Evolutionary conservation across 176 grass and related monocot species (phyloP).

Genomic region (Saccharum spontaneum): DNA sequence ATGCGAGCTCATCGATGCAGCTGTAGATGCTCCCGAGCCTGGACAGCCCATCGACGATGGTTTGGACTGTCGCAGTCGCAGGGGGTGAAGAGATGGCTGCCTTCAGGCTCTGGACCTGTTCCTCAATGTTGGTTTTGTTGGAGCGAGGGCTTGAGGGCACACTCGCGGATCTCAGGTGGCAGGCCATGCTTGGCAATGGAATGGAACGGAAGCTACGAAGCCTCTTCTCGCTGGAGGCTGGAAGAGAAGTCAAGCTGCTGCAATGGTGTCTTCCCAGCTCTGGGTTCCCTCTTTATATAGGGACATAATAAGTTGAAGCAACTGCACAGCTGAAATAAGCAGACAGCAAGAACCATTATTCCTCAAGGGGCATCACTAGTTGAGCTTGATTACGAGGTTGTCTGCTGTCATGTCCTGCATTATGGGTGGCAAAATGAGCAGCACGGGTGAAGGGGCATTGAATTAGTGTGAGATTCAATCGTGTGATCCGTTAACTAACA

Average conservation of each 20-base stretch:
- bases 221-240: neutral
- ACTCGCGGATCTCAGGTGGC: slow-evolving; percentile 8
- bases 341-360: slow-evolving; percentile 7
- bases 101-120: slow-evolving; percentile 17
- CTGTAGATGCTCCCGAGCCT: slow-evolving; percentile 34
- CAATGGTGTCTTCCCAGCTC: neutral
- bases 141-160: slow-evolving; percentile 18
- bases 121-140: slow-evolving; percentile 1
- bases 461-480: neutral
- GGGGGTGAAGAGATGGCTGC: slow-evolving; percentile 16
- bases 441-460: neutral
- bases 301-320: neutral
- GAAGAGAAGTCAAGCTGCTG: slow-evolving; percentile 5
- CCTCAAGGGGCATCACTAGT: neutral
- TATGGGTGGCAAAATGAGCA: neutral
- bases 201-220: neutral
- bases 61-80: neutral
- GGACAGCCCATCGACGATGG: neutral
- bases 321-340: slow-evolving; percentile 10
- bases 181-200: neutral
- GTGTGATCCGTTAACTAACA: neutral
- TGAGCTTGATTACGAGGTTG: neutral
- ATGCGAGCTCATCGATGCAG: slow-evolving; percentile 33
- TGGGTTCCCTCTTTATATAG: too few relatives aligned
- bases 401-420: slow-evolving; percentile 14